A percentile compares a stretch with the other conserved stretches of the same genome.
Conservation (phyloP, 352 stramenopile species). For the Globisporangium alternatum region DNA sequence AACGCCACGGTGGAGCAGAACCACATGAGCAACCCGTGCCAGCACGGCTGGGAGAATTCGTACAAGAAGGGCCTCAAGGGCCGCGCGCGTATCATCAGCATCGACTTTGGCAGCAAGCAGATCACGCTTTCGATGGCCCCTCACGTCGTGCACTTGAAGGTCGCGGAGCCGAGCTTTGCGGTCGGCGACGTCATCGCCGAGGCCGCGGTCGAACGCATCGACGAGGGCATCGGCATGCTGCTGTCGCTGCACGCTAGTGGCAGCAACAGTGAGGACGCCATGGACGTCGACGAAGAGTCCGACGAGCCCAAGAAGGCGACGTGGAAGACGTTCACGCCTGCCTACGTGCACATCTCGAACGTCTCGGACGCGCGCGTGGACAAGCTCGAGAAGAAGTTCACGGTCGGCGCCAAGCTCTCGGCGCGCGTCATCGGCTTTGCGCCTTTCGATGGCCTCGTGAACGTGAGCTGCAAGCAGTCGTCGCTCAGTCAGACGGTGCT, state of each 20-base stretch:
- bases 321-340: constrained; percentile 79
- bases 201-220: constrained; percentile 77
- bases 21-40: constrained; percentile 84
- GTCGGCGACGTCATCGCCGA: constrained; percentile 75
- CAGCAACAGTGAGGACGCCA: constrained; percentile 33
- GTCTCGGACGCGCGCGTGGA: constrained; percentile 74
- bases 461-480: constrained; percentile 76
- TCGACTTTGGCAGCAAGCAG: constrained; percentile 71
- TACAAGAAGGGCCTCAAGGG: constrained; percentile 85
- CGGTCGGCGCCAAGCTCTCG: constrained; percentile 50
- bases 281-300: constrained; percentile 46
- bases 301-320: constrained; percentile 41
- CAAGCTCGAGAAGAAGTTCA: constrained; percentile 88
- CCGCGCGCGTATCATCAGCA: constrained; percentile 80
- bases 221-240: constrained; percentile 83
- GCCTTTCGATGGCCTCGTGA: constrained; percentile 85
- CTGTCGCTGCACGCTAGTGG: constrained; percentile 58
- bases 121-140: constrained; percentile 85
- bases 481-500: constrained; percentile 75
- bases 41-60: constrained; percentile 66
- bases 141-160: constrained; percentile 80
- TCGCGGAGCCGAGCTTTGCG: constrained; percentile 45
- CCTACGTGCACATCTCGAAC: constrained; percentile 90
- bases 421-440: constrained; percentile 83
- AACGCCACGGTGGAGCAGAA: constrained; percentile 85